Percentiles rank a stretch among this genome's conserved stretches.
phyloP scores from a whole-genome alignment of 805 yeast genomes.

The Myxozyma mucilagina region DNA sequence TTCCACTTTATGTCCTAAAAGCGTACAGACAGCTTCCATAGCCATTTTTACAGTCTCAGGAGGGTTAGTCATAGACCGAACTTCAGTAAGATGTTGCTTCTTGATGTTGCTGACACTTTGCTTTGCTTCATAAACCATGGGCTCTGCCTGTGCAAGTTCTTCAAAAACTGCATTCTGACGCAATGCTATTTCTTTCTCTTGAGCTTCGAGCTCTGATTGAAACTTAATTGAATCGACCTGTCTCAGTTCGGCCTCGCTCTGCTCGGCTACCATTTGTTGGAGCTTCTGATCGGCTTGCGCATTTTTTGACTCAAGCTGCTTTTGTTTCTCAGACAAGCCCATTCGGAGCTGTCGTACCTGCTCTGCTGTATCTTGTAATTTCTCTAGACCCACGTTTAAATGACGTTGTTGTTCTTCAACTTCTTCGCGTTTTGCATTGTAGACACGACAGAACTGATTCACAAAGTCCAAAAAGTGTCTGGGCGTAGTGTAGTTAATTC shows the following conservation, averaged over 20 bases:
- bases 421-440: constrained; percentile 46
- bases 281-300: constrained; percentile 69
- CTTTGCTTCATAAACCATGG: constrained; percentile 80
- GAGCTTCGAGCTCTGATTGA: constrained; percentile 64
- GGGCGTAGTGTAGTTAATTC: constrained; percentile 45
- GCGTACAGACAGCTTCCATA: constrained; percentile 80
- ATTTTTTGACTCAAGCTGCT: constrained; percentile 55
- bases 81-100: constrained; percentile 86
- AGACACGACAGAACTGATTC: constrained; percentile 42
- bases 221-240: constrained; percentile 81
- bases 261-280: constrained; percentile 74
- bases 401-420: constrained; percentile 71
- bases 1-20: constrained; percentile 68
- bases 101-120: constrained; percentile 89
- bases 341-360: constrained; percentile 63
- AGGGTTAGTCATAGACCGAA: constrained; percentile 86
- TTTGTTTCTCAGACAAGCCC: constrained; percentile 55
- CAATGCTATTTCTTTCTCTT: constrained; percentile 58
- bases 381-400: constrained; percentile 69
- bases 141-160: constrained; percentile 77
- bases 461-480: constrained; percentile 57
- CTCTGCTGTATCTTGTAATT: constrained; percentile 71
- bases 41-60: constrained; percentile 84
- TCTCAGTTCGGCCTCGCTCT: constrained; percentile 88
- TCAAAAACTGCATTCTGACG: constrained; percentile 57